These are phyloP conservation scores for Vigna trinervia DNA, from an alignment of 306 rosid species.

Conservation along the genomic window DNA sequence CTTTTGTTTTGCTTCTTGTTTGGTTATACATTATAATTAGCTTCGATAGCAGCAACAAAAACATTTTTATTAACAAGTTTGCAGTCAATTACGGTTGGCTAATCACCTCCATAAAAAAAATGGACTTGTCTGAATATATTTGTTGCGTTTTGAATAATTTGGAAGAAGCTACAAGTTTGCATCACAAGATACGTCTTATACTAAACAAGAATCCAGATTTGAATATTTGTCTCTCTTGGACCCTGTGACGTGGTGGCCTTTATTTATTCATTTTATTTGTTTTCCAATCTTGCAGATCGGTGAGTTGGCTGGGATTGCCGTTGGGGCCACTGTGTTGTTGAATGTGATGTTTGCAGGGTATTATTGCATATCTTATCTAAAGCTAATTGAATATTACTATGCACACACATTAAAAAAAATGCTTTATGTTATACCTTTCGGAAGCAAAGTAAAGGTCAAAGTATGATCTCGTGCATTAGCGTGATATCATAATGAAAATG, in stretches of 20 bases:
- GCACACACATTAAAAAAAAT: constrained; percentile 1
- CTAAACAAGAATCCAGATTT: constrained; percentile 22
- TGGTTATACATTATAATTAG: neutral
- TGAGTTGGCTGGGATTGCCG: constrained; percentile 89
- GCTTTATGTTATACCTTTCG: constrained; percentile 29
- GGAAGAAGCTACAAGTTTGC: constrained; percentile 32
- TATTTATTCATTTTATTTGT: neutral
- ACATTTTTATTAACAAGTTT: constrained; percentile 7
- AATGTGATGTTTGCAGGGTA: constrained; percentile 93
- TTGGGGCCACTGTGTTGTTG: constrained; percentile 75
- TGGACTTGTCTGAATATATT: constrained; percentile 2
- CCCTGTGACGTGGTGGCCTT: neutral
- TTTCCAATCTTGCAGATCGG: constrained; percentile 64
- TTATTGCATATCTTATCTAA: constrained; percentile 39
- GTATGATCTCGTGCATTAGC: neutral
- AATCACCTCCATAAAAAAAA: constrained; percentile 34
- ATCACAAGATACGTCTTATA: constrained; percentile 31
- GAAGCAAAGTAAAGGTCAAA: constrained; percentile 32
- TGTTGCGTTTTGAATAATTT: constrained; percentile 16
- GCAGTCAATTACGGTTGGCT: neutral
- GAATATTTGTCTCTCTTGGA: constrained; percentile 9
- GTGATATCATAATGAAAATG: too few relatives aligned
- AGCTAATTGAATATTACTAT: neutral
- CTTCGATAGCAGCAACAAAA: too few relatives aligned
- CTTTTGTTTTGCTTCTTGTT: constrained; percentile 11